phyloP scores from a whole-genome alignment of 2,329 filamentous ascomycete species.

The Phoma herbarum region DNA sequence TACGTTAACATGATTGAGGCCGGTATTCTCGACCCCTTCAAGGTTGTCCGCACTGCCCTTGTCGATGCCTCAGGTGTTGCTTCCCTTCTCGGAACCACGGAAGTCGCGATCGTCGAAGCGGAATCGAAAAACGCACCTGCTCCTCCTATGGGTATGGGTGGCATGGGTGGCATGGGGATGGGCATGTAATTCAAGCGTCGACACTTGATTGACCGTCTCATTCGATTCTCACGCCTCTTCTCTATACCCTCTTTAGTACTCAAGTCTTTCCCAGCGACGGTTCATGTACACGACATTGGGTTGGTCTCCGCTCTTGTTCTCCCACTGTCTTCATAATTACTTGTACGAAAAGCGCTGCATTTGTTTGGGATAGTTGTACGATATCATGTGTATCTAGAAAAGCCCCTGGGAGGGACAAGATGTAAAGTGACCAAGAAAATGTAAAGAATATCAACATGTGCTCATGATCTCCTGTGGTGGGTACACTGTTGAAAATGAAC shows the following conservation, averaged over 20 bases:
- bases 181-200: background rate
- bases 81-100: slow-evolving; percentile 94
- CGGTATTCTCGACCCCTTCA: slow-evolving; percentile 98
- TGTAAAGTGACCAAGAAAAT: slow-evolving; percentile 44
- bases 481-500: background rate
- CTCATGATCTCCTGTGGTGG: background rate
- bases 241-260: slow-evolving; percentile 37
- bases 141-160: background rate
- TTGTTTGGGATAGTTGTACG: slow-evolving; percentile 43
- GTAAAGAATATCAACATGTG: slow-evolving; percentile 33
- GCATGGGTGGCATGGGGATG: too few species aligned
- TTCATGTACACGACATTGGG: slow-evolving; percentile 48
- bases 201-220: too few species aligned
- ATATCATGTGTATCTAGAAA: slow-evolving; percentile 49
- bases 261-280: slow-evolving; percentile 42
- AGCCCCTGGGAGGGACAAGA: slow-evolving; percentile 40
- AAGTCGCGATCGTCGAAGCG: slow-evolving; percentile 97
- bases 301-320: slow-evolving; percentile 50
- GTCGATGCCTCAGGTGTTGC: slow-evolving; percentile 95
- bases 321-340: slow-evolving; percentile 35
- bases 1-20: slow-evolving; percentile 98
- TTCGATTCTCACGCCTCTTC: too few species aligned
- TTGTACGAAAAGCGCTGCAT: slow-evolving; percentile 49
- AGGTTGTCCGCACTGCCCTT: slow-evolving; percentile 97
- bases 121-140: too few species aligned